Conservation (phyloP, 106 monocot species). For the Dendrobium nobile region DNA sequence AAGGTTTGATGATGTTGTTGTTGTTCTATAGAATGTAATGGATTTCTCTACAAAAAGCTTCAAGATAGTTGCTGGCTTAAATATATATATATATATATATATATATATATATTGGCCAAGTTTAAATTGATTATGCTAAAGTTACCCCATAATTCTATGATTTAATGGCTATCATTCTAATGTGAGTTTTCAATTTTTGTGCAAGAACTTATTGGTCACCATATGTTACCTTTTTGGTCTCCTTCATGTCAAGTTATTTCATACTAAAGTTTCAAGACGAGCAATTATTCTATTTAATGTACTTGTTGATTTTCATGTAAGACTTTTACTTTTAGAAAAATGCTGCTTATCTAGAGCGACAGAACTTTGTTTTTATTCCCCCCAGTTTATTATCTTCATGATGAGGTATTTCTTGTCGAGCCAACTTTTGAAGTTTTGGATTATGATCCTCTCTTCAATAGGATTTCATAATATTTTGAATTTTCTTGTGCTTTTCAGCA, state of each 20-base stretch:
- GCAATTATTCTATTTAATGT: not conserved
- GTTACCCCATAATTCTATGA: not conserved
- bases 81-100: too few relatives aligned
- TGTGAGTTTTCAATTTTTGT: not conserved
- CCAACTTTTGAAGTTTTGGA: not conserved
- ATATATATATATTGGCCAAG: too few relatives aligned
- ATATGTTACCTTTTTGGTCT: not conserved
- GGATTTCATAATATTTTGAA: not conserved
- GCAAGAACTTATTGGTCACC: not conserved
- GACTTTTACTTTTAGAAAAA: not conserved
- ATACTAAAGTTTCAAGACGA: not conserved
- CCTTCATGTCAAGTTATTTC: not conserved
- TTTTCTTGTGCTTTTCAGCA: slow-evolving; percentile 13
- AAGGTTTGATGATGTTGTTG: too few relatives aligned
- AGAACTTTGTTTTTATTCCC: not conserved
- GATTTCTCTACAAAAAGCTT: too few relatives aligned
- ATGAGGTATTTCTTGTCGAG: not conserved
- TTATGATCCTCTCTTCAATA: not conserved
- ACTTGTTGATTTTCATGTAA: not conserved
- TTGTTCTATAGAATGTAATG: too few relatives aligned
- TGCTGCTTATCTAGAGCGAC: not conserved
- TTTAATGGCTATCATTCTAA: not conserved
- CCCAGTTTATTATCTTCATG: not conserved
- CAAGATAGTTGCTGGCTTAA: too few relatives aligned
- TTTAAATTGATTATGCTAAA: not conserved